Base-by-base conservation (phyloP, 257 asterid genomes). In the Mentha longifolia region DNA sequence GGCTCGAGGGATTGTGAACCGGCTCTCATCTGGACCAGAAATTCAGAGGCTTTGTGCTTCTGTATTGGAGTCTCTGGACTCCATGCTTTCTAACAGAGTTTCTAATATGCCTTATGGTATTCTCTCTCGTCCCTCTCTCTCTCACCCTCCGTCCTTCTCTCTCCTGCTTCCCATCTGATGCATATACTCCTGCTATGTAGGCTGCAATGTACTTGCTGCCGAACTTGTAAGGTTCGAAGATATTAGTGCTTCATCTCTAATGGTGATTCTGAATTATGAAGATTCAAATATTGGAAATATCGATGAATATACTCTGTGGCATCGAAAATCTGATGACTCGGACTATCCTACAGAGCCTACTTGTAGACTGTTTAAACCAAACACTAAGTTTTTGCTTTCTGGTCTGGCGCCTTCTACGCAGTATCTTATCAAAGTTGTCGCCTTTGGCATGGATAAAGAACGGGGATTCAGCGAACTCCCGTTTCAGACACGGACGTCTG, bases 1-100 rank as follows among this genome's bases (percentile, higher is more conserved):
- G 84, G 95, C 92, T 70, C 84, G 96, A 64, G 86, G 93, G 75
- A 92, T 92, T 59, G 97, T 89, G 67, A 92, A 85, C 74, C 67
- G 97, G 79, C 96, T 92, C 78, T 85, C 91, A 37, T 87, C 96
- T 17, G 93, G 95, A 61, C 83, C 85, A 0, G 80, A 83, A 19
- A 86, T 89, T 78, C 96, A 92, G 73, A 83, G 76, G 75, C 77
- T 84, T 50, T 92, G 96, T 67, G 88, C 86, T 61, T 85, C 90
- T 69, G 97, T 93, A 42, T 74, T 89, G 78, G 96, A 85, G 68
- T 80, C 90, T 77, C 79, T 89, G 60, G 96, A 92, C 82, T 75
- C 70, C 64, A 66, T 81, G 85, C 85, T 82, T 70, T 74, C 79
- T 12, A 74, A 77, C 66, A 78, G 86, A 72, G 76, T 61, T 2